Evolutionary conservation across 345 rosid genomes (phyloP), one percentile per base, ranked within the genome.

Genomic region (Hibiscus syriacus): DNA sequence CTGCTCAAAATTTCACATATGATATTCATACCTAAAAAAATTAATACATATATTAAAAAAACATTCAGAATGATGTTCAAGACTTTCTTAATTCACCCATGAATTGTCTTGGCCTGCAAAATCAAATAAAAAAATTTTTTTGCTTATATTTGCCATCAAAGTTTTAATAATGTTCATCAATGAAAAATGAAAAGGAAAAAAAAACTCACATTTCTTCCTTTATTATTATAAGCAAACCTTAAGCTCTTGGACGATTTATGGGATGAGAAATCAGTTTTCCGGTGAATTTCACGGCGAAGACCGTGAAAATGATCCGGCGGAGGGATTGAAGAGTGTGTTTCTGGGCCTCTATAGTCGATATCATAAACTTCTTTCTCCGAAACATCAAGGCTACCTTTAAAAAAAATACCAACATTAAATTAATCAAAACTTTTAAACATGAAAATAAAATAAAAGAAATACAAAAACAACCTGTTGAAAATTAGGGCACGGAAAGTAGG

Each of bases 311-410:
- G 2, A 29, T 29, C 32, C 32, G 65, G 65, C 2, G 65, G 48
- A 36, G 65, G 48, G 29, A 53, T 34, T 2, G 76, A 60, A n/a
- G 80, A 57, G 63, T 76, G 80, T 17, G 80, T 76, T 62, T 76
- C 73, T 3, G 80, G 80, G 10, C 76, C 80, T 39, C 70, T 63
- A 4, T 76, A 76, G 53, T 76, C 80, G 2, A 72, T 76, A 60
- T 72, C 73, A 27, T 72, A 76, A 43, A 68, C 68, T 30, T 70
- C 72, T 32, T 41, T 39, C 4, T 55, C 66, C 6, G 39, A 22
- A 22, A 29, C 60, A 34, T 58, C 63, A 6, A 26, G 25, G 2
- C 66, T 4, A 19, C 73, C 55, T 49, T 32, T 1, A 12, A 49
- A 17, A 6, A 2, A 17, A 17, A 49, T n/a, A 14, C 34, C 26